These are phyloP conservation scores for Ensete glaucum DNA, from an alignment of 176 grass and related monocot genomes.

Conservation along the genomic window DNA sequence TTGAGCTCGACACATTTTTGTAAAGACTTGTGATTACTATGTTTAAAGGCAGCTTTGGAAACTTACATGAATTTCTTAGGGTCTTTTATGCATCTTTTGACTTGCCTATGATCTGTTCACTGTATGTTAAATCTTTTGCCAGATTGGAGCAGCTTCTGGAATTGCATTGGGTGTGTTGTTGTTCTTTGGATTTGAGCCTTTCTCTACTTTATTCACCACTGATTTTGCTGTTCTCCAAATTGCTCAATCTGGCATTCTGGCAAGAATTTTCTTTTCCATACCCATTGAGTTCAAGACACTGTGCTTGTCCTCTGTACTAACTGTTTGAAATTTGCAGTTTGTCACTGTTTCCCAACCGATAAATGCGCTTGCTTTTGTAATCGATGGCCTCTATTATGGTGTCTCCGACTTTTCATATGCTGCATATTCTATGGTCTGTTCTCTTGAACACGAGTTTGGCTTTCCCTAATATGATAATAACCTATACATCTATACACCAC, in stretches of 20 bases:
- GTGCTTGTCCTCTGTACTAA: background rate
- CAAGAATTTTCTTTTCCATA: conserved; percentile 19
- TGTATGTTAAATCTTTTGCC: conserved; percentile 12
- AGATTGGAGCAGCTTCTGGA: conserved; percentile 73
- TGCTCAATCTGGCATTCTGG: conserved; percentile 67
- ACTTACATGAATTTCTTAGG: background rate
- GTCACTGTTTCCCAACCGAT: conserved; percentile 73
- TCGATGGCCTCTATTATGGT: conserved; percentile 76
- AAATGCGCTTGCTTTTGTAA: conserved; percentile 87
- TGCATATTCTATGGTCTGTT: conserved; percentile 66
- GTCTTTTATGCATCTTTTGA: background rate
- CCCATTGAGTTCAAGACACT: background rate
- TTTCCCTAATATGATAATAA: background rate
- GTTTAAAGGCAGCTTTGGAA: background rate
- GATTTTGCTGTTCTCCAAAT: conserved; percentile 57
- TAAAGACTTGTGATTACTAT: background rate
- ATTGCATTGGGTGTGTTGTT: conserved; percentile 44
- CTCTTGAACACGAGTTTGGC: background rate
- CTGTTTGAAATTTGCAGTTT: conserved; percentile 53
- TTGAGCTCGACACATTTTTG: background rate
- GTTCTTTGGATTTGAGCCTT: conserved; percentile 64
- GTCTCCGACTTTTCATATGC: conserved; percentile 84
- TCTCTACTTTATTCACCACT: conserved; percentile 61
- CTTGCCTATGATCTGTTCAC: background rate
- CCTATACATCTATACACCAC: conserved; percentile 4